Evolutionary conservation across 78 protist genomes (phyloP).

Genomic region (Mastigamoeba balamuthi): DNA sequence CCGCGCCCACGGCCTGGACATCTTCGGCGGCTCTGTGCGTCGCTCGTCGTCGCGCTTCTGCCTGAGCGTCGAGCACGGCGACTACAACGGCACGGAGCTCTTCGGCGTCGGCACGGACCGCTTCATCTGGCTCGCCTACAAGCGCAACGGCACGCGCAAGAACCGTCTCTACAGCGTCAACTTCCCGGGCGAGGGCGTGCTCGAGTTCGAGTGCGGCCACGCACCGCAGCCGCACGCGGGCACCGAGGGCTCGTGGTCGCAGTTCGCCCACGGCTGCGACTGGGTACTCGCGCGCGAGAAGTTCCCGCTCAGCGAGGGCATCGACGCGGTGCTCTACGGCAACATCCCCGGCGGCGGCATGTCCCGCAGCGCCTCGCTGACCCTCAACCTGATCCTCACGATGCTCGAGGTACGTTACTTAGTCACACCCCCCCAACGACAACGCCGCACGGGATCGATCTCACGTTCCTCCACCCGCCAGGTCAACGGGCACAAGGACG

Average conservation of each 20-base stretch:
- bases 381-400: conserved; percentile 6
- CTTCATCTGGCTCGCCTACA: conserved; percentile 26
- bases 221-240: neutral
- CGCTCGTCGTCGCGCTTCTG: conserved; percentile 18
- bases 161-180: neutral
- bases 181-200: neutral
- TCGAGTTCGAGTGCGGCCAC: neutral
- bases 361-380: conserved; percentile 6
- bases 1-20: neutral
- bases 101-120: conserved; percentile 20
- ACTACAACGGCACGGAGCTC: conserved; percentile 28
- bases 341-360: conserved; percentile 24
- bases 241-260: neutral
- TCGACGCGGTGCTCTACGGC: conserved; percentile 14
- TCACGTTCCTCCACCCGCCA: too few relatives aligned
- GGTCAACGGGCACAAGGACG: too few relatives aligned
- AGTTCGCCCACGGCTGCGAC: conserved; percentile 9
- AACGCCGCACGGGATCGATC: too few relatives aligned
- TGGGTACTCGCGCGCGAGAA: neutral
- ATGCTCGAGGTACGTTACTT: neutral
- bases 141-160: neutral
- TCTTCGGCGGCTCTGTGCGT: conserved; percentile 1
- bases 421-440: neutral
- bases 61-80: conserved; percentile 21
- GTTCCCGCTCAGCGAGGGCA: neutral